A percentile compares a stretch with the other conserved stretches of the same genome.
Conservation (phyloP, 2,329 filamentous ascomycete species). For the Didymella pomorum region DNA sequence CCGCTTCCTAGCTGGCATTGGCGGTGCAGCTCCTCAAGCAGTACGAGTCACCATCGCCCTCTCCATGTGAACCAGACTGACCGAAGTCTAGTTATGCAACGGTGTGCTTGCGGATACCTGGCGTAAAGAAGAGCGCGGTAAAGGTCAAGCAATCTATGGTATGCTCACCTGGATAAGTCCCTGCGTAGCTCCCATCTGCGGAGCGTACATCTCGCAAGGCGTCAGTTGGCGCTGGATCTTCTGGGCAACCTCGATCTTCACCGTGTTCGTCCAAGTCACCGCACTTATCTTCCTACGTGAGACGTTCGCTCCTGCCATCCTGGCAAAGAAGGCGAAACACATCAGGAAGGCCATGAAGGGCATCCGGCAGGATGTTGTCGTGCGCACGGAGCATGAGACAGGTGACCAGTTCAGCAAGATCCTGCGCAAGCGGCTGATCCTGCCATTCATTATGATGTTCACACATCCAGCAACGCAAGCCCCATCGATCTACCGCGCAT, state of each 20-base stretch:
- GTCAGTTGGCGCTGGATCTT: constrained; percentile 74
- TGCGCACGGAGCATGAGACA: constrained; percentile 52
- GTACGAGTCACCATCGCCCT: constrained; percentile 23
- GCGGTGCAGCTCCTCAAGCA: constrained; percentile 45
- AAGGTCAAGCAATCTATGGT: constrained; percentile 68
- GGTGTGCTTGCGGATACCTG: constrained; percentile 62
- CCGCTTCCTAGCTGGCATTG: constrained; percentile 46
- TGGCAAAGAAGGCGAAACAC: constrained; percentile 55
- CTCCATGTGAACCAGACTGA: not conserved
- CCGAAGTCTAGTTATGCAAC: constrained; percentile 37
- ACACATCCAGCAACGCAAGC: constrained; percentile 69
- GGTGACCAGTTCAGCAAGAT: constrained; percentile 38
- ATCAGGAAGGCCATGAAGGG: constrained; percentile 56
- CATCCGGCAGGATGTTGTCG: constrained; percentile 25
- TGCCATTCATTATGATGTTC: constrained; percentile 60
- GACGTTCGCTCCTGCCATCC: constrained; percentile 57
- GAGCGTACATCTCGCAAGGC: constrained; percentile 34
- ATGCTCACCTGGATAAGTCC: constrained; percentile 70
- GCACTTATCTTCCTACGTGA: constrained; percentile 67
- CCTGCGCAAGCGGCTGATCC: constrained; percentile 36
- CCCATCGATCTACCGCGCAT: constrained; percentile 62
- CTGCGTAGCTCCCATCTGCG: constrained; percentile 59
- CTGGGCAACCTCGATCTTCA: constrained; percentile 69
- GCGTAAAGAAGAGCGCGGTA: constrained; percentile 67
- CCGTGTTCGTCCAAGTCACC: constrained; percentile 65